Evolutionary conservation across 306 rosid genomes (phyloP), one percentile per base, ranked within the genome.

Genomic region (Vicia villosa): DNA sequence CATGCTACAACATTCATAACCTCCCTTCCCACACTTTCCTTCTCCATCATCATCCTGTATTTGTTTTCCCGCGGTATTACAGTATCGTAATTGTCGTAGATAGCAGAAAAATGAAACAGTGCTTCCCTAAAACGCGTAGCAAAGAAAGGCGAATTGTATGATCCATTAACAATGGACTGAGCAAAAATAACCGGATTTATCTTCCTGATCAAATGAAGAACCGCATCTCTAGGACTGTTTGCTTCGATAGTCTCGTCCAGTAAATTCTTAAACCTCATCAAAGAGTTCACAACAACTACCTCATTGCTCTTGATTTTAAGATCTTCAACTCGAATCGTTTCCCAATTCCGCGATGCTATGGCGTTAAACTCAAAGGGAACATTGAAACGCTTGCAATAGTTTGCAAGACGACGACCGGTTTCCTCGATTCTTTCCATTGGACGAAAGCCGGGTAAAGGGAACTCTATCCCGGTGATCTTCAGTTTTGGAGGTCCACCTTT

Each of bases 381-480:
- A 1, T 79, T 59, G 67, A 89, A 91, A 13, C 96, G 87, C 72
- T 73, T 60, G 45, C 97, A 91, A 67, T 91, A 89, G 69, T 74
- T 85, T 5, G 78, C 79, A 7, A 91, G 77, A 52, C 94, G 96
- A 22, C 76, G 86, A 13, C 97, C 97, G 1, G 93, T 91, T 74
- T 89, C 91, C 49, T 87, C 83, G 12, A 82, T 66, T 75, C 73
- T 73, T 40, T 85, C 85, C 1, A 83, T 41, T 1, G 97, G 97
- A 5, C 94, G 88, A 64, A 91, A 91, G 4, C 97, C 96, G 0
- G 79, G 83, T 65, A 75, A 86, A 14, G 97, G 97, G 73, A 80
- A 14, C 52, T 91, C 97, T 75, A 91, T 87, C 75, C 91, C 97
- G 0, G 97, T 91, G 76, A 91, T 84, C 70, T 85, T 86, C 6